Conservation (phyloP, 306 rosid species). For the Pyrus pyrifolia region DNA sequence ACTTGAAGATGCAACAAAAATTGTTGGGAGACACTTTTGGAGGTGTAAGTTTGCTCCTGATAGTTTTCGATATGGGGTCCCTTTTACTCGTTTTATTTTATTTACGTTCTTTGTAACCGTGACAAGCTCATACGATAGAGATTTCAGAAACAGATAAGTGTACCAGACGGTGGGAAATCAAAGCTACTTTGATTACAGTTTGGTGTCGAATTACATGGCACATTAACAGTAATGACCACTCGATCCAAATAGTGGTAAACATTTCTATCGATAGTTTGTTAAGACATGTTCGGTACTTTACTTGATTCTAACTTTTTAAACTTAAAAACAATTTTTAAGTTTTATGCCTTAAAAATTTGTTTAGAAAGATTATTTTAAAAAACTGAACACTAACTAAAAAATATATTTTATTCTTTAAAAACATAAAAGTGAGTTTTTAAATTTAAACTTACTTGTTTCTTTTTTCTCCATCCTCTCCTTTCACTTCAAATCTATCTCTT, state of each 20-base stretch:
- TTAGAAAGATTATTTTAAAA: too few relatives aligned
- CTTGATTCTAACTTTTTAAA: too few relatives aligned
- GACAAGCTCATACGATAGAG: background rate
- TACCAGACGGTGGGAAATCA: background rate
- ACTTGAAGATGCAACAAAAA: constrained; percentile 1
- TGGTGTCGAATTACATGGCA: background rate
- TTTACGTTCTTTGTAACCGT: background rate
- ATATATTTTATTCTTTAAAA: too few relatives aligned
- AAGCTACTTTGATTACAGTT: background rate
- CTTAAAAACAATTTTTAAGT: too few relatives aligned
- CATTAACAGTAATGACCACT: background rate
- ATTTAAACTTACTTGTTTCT: too few relatives aligned
- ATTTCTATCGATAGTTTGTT: too few relatives aligned
- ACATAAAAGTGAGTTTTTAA: too few relatives aligned
- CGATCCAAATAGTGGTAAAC: background rate
- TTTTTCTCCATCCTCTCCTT: too few relatives aligned
- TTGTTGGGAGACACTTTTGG: constrained; percentile 7
- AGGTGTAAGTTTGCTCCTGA: constrained; percentile 5
- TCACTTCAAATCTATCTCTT: too few relatives aligned
- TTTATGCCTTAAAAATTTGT: too few relatives aligned
- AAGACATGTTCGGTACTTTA: too few relatives aligned
- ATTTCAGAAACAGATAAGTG: background rate
- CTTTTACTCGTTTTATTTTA: background rate
- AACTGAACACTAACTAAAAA: too few relatives aligned
- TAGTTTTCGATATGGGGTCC: background rate